These are phyloP conservation scores for Nakaseomyces kungkrabaensis DNA, from an alignment of 1,139 yeast species.

Conservation along the genomic window DNA sequence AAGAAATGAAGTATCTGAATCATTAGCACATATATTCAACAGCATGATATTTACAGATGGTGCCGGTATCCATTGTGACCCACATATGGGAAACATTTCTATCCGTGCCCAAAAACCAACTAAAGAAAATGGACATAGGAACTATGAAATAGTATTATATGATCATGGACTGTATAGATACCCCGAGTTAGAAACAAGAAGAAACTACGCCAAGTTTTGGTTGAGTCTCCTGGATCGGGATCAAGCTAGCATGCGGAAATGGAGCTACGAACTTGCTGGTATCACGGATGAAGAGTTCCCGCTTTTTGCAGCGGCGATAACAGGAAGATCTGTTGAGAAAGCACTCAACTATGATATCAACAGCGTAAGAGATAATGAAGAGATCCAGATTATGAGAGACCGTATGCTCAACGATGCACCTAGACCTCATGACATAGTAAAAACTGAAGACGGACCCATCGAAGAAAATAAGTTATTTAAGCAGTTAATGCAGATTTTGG, in stretches of 20 bases:
- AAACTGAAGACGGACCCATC: slow-evolving; percentile 21
- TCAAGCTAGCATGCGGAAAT: slow-evolving; percentile 51
- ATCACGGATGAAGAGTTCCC: slow-evolving; percentile 70
- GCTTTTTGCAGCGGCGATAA: slow-evolving; percentile 83
- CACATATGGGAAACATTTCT: slow-evolving; percentile 95
- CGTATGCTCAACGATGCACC: slow-evolving; percentile 1
- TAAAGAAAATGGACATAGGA: slow-evolving; percentile 34
- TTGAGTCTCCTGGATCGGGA: slow-evolving; percentile 70
- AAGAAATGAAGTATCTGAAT: slow-evolving; percentile 68
- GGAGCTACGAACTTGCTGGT: slow-evolving; percentile 76
- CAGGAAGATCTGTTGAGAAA: slow-evolving; percentile 71
- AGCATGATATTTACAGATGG: slow-evolving; percentile 91
- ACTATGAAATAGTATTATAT: slow-evolving; percentile 83
- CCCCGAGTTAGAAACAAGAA: slow-evolving; percentile 65
- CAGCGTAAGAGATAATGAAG: slow-evolving; percentile 44
- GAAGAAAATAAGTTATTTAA: slow-evolving; percentile 54
- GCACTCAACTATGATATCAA: slow-evolving; percentile 59
- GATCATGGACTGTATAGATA: slow-evolving; percentile 93
- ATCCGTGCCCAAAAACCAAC: slow-evolving; percentile 40
- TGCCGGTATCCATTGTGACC: slow-evolving; percentile 92
- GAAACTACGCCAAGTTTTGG: slow-evolving; percentile 90
- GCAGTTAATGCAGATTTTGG: slow-evolving; percentile 69
- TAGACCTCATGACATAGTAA: too few species aligned
- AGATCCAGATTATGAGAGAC: slow-evolving; percentile 47
- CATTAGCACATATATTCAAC: slow-evolving; percentile 84